A percentile compares a stretch with the other conserved stretches of the same genome.
phyloP scores from a whole-genome alignment of 495 filamentous ascomycete species.

The Penicillium verhagenii region DNA sequence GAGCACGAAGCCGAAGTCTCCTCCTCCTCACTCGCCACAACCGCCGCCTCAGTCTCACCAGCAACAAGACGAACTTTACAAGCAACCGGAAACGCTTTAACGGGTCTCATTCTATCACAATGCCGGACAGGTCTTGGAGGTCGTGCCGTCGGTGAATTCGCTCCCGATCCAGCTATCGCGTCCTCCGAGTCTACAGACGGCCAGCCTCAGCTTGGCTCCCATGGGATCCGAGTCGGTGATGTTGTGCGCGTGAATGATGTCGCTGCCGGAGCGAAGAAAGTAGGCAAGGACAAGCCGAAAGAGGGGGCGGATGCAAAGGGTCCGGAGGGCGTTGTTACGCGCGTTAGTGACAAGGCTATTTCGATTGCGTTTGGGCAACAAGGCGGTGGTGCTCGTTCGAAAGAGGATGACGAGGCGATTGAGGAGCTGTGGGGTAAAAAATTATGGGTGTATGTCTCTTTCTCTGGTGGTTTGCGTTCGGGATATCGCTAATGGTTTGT shows the following conservation, averaged over 20 bases:
- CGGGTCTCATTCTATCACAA: constrained; percentile 70
- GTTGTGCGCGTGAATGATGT: constrained; percentile 80
- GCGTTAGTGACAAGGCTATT: constrained; percentile 56
- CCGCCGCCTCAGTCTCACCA: constrained; percentile 65
- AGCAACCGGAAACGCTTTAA: constrained; percentile 82
- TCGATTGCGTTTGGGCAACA: constrained; percentile 67
- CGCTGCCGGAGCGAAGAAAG: constrained; percentile 60
- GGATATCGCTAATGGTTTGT: constrained; percentile 9
- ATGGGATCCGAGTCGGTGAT: constrained; percentile 86
- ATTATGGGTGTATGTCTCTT: constrained; percentile 56
- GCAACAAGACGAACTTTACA: constrained; percentile 72
- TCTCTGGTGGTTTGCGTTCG: constrained; percentile 2
- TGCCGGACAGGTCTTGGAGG: constrained; percentile 92
- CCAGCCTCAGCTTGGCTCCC: constrained; percentile 57
- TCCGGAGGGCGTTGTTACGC: constrained; percentile 78
- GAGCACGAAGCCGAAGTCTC: constrained; percentile 72
- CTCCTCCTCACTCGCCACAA: constrained; percentile 57
- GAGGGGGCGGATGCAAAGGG: constrained; percentile 52
- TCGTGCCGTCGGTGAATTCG: constrained; percentile 79
- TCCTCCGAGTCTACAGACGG: constrained; percentile 25
- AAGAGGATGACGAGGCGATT: constrained; percentile 58
- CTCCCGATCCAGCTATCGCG: constrained; percentile 65
- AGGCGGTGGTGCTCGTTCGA: constrained; percentile 44
- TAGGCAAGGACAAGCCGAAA: constrained; percentile 65
- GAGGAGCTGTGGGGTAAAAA: constrained; percentile 59